Evolutionary conservation across 371 early-diverging fungal genomes (phyloP).

Genomic region (Mortierella sp.): DNA sequence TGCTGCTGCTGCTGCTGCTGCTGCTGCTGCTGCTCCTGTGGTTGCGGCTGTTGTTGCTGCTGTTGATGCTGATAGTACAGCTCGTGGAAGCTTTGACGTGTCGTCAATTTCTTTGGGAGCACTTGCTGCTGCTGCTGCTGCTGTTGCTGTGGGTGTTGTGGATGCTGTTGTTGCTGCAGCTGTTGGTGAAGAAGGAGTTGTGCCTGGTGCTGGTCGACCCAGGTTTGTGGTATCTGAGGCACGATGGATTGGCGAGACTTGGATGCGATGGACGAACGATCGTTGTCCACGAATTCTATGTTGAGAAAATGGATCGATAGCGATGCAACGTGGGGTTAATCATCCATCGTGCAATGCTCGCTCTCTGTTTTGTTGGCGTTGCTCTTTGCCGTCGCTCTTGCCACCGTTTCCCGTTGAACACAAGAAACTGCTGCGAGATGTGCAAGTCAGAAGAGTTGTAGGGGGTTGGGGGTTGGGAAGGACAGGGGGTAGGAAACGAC

Average conservation of each 20-base stretch:
- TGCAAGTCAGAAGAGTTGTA: too few species aligned
- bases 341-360: not conserved
- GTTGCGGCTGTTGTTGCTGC: slow-evolving; percentile 17
- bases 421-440: too few species aligned
- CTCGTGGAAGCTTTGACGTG: slow-evolving; percentile 27
- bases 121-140: slow-evolving; percentile 6
- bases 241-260: slow-evolving; percentile 26
- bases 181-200: slow-evolving; percentile 11
- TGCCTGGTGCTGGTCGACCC: slow-evolving; percentile 17
- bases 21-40: slow-evolving; percentile 16
- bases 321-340: too few species aligned
- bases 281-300: slow-evolving; percentile 25
- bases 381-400: too few species aligned
- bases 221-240: slow-evolving; percentile 34
- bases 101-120: slow-evolving; percentile 14
- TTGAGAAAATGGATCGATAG: not conserved
- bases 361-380: not conserved
- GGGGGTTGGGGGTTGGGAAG: too few species aligned
- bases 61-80: slow-evolving; percentile 14
- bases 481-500: too few species aligned
- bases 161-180: slow-evolving; percentile 14
- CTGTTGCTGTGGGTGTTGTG: slow-evolving; percentile 22
- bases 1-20: slow-evolving; percentile 25
- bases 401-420: too few species aligned
- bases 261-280: slow-evolving; percentile 13